Base-by-base conservation (phyloP, 768 basidiomycete genomes). In the Lactarius vividus region DNA sequence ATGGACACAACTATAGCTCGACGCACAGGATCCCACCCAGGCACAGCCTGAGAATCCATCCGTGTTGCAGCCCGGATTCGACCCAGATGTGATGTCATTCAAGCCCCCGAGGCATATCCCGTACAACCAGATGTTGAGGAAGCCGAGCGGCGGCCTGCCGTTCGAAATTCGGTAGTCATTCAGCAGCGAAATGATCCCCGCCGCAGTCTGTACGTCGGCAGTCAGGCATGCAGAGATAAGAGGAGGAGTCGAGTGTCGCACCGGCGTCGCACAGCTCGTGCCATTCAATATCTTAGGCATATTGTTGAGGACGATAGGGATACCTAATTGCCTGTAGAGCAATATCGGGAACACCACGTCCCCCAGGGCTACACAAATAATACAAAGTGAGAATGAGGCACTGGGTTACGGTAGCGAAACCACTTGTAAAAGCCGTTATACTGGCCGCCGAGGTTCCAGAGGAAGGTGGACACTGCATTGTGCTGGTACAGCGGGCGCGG, bases 261-360 rank as follows among this genome's bases (percentile, higher is more conserved):
- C 42, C 20, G 20, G 42, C 2, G 18, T 8, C 7, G 42, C 0
- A 4, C 42, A 44, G 20, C 20, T 20, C 1, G 42, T 44, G 20
- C 42, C 42, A 18, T 16, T 3, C 16, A 40, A 18, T 1, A 1
- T 9, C 16, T 3, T 4, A 16, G 3, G 40, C n/a, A n/a, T n/a
- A n/a, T n/a, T 18, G 0, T 44, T 7, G 1, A 44, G 1, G 20
- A 44, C 0, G 8, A 9, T 3, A 20, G 0, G 0, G 42, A 20
- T n/a, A 3, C 20, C 10, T 1, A 44, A 9, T 8, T 0, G 42
- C 18, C 42, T 44, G 42, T n/a, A 44, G 0, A 3, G 42, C 18
- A 3, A 44, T 44, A 44, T 44, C 42, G 42, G 42, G 42, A 44
- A 44, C 3, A 20, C 42, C 42, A n/a, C 20, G 20, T 4, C 42